A percentile compares a stretch with the other conserved stretches of the same genome.
Evolutionary conservation across 2,329 filamentous ascomycete species (phyloP).

Genomic region (Diplocarpon mali): DNA sequence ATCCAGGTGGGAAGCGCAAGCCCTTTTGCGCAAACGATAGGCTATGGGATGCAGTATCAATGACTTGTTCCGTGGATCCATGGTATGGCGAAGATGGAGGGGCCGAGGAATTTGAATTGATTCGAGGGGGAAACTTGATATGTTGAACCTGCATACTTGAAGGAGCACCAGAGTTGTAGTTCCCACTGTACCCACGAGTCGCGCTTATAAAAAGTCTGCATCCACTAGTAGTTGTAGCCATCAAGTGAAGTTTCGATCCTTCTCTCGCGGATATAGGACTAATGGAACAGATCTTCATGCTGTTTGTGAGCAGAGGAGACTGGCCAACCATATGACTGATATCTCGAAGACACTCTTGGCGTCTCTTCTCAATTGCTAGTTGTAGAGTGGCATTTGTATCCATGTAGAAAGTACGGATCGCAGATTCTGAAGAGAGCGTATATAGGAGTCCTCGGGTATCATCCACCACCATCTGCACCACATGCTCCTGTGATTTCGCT

Average conservation of each 20-base stretch:
- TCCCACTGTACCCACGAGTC: conserved; percentile 60
- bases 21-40: conserved; percentile 41
- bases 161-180: conserved; percentile 51
- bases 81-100: conserved; percentile 19
- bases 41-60: conserved; percentile 34
- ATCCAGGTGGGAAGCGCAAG: conserved; percentile 68
- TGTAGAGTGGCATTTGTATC: conserved; percentile 50
- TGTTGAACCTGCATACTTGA: conserved; percentile 98
- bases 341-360: conserved; percentile 53
- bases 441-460: conserved; percentile 83
- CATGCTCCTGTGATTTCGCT: conserved; percentile 45
- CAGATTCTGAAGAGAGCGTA: conserved; percentile 77
- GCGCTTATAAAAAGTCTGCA: conserved; percentile 89
- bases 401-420: conserved; percentile 86
- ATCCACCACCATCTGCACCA: conserved; percentile 76
- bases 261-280: conserved; percentile 72
- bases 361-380: conserved; percentile 51
- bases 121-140: conserved; percentile 77
- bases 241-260: conserved; percentile 73
- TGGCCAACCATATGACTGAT: conserved; percentile 78
- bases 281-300: conserved; percentile 69
- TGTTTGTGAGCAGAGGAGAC: conserved; percentile 57
- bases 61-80: conserved; percentile 12
- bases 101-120: conserved; percentile 20
- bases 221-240: conserved; percentile 83